phyloP scores from a whole-genome alignment of 1,139 yeast genomes.

The Sugiyamaella sp. region DNA sequence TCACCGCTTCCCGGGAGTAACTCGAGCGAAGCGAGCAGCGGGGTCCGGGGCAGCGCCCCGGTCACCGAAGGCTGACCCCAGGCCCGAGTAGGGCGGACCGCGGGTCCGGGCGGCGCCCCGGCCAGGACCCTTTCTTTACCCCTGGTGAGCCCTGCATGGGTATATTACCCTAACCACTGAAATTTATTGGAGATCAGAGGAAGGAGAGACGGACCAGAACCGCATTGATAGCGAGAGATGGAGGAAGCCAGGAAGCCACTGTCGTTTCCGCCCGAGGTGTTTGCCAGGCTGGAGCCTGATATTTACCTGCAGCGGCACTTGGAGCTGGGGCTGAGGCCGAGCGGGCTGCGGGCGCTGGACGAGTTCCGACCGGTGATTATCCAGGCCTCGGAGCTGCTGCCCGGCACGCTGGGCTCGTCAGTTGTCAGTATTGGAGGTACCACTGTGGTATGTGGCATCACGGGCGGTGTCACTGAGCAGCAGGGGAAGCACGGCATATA shows the following conservation, averaged over 20 bases:
- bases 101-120: slow-evolving; percentile 1
- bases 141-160: neutral
- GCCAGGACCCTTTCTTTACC: neutral
- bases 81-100: neutral
- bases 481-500: slow-evolving; percentile 50
- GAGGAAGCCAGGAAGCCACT: slow-evolving; percentile 39
- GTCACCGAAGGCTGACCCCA: too few species aligned
- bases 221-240: neutral
- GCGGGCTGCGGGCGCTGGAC: slow-evolving; percentile 58
- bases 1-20: too few species aligned
- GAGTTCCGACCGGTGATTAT: slow-evolving; percentile 69
- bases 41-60: too few species aligned
- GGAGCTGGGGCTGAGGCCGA: slow-evolving; percentile 70
- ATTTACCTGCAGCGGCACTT: slow-evolving; percentile 79
- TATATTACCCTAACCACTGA: slow-evolving; percentile 16
- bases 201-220: neutral
- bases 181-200: slow-evolving; percentile 4
- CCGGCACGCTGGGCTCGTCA: slow-evolving; percentile 66
- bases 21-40: too few species aligned
- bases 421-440: slow-evolving; percentile 76
- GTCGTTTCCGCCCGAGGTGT: slow-evolving; percentile 75
- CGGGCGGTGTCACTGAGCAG: slow-evolving; percentile 61
- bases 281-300: slow-evolving; percentile 86
- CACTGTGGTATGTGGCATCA: slow-evolving; percentile 71
- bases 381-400: slow-evolving; percentile 35